phyloP scores from a whole-genome alignment of 441 rosid genomes.

The Eruca vesicaria region DNA sequence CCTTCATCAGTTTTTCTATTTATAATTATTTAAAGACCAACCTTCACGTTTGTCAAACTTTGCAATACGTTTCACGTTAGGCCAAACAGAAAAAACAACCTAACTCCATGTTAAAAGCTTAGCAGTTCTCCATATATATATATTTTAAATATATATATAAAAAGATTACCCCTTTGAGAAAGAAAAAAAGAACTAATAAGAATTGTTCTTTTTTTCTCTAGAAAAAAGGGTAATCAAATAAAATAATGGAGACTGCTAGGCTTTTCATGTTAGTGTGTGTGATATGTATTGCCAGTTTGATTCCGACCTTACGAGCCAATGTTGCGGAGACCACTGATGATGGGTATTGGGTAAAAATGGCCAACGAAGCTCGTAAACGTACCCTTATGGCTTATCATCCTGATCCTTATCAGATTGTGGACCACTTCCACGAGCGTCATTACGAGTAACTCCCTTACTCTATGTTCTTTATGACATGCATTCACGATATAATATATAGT shows the following conservation, averaged over 20 bases:
- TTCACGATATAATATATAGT: neutral
- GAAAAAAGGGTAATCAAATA: conserved; percentile 19
- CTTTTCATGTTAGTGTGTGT: conserved; percentile 34
- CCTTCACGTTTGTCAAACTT: conserved; percentile 16
- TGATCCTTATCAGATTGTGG: conserved; percentile 37
- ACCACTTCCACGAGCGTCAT: conserved; percentile 36
- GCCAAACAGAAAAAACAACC: conserved; percentile 20
- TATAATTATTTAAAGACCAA: conserved; percentile 33
- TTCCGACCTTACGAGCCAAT: conserved; percentile 38
- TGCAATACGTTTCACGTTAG: conserved; percentile 33
- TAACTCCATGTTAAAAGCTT: conserved; percentile 27
- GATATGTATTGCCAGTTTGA: conserved; percentile 38
- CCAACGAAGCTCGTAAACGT: conserved; percentile 33
- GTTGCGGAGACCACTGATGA: conserved; percentile 38
- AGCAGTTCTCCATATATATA: conserved; percentile 26
- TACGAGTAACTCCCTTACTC: conserved; percentile 26
- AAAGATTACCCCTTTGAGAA: conserved; percentile 23
- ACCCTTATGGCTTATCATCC: conserved; percentile 39
- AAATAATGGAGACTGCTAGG: conserved; percentile 39
- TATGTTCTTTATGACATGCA: neutral
- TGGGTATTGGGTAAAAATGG: conserved; percentile 42
- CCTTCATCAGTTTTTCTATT: neutral
- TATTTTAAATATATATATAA: neutral
- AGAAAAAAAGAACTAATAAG: neutral
- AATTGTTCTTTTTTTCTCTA: conserved; percentile 1